Evolutionary conservation across 1,139 yeast genomes (phyloP), one percentile per base, ranked within the genome.

Genomic region (Hyphopichia buzzinii): DNA sequence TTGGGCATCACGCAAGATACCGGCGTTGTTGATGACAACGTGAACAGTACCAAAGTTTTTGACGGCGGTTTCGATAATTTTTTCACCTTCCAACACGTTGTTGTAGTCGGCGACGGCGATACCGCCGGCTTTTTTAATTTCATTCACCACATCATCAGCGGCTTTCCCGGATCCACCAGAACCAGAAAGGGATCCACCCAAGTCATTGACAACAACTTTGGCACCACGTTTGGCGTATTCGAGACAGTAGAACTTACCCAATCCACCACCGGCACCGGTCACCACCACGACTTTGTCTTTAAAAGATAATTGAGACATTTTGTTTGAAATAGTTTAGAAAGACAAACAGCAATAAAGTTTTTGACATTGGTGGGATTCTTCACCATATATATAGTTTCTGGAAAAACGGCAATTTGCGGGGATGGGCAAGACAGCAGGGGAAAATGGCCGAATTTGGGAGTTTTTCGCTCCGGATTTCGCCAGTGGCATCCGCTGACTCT

Each of bases 241-340:
- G 28, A 87, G 67, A 16, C 97, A 95, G 62, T 92, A 92, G 37
- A 81, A 81, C 56, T 76, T 84, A 29, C 98, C 98, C 36, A 92
- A 77, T 28, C 97, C 98, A 51, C 97, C 97, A 47, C 98, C 98
- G 35, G 97, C 95, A 32, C 97, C 98, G 40, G 97, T 92, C 59
- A 92, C 81, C 45, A 89, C 78, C 25, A 88, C 97, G 35, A 89
- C 97, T 59, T 84, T 81, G 54, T 81, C 88, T 52, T 85, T 84
- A 54, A 81, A 87, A 14, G 70, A 62, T 48, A 68, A 54, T 53
- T 60, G 53, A 32, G 68, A 59, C 72, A 64, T 64, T 28, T n/a
- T n/a, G n/a, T n/a, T n/a, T n/a, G n/a, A n/a, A n/a, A n/a, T n/a
- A n/a, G n/a, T n/a, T n/a, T n/a, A n/a, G n/a, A n/a, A n/a, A n/a